Evolutionary conservation across 352 stramenopile genomes (phyloP).

Genomic region (Phytophthora crassamura): DNA sequence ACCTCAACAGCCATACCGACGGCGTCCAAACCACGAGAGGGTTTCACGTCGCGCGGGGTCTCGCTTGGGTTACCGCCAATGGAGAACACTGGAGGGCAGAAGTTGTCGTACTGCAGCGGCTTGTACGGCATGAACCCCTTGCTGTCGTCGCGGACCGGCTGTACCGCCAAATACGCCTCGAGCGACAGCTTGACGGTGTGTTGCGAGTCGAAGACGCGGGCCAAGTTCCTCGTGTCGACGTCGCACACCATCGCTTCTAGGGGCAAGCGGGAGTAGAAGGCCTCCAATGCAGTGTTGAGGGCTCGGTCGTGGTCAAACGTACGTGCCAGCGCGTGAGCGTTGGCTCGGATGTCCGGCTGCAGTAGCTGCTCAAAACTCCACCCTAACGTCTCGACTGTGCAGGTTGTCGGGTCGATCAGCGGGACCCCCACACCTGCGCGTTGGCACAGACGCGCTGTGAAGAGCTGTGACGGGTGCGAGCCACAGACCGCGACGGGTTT

Average conservation of each 20-base stretch:
- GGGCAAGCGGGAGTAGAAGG: slow-evolving; percentile 77
- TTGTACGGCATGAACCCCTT: slow-evolving; percentile 16
- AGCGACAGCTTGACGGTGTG: slow-evolving; percentile 30
- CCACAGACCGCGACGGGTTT: slow-evolving; percentile 87
- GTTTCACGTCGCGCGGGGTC: slow-evolving; percentile 17
- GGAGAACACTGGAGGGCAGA: slow-evolving; percentile 4
- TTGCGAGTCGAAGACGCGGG: slow-evolving; percentile 30
- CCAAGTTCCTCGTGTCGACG: slow-evolving; percentile 23
- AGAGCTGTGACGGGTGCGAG: slow-evolving; percentile 90
- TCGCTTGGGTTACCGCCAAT: slow-evolving; percentile 14
- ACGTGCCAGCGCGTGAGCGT: slow-evolving; percentile 41
- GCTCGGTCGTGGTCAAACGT: slow-evolving; percentile 68
- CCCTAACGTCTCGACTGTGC: slow-evolving; percentile 68
- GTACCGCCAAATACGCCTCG: slow-evolving; percentile 17
- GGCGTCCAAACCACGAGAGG: slow-evolving; percentile 14
- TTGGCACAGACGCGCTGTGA: slow-evolving; percentile 73
- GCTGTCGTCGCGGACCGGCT: slow-evolving; percentile 17
- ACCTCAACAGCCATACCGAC: slow-evolving; percentile 22
- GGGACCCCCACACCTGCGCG: slow-evolving; percentile 68
- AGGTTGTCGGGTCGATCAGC: slow-evolving; percentile 56
- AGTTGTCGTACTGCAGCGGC: slow-evolving; percentile 13
- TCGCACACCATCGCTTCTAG: slow-evolving; percentile 80
- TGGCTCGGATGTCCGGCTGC: slow-evolving; percentile 40
- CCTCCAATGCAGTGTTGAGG: slow-evolving; percentile 63
- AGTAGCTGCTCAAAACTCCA: slow-evolving; percentile 65